Evolutionary conservation across 2,329 filamentous ascomycete genomes (phyloP).

Genomic region (Sporothrix euskadiensis): DNA sequence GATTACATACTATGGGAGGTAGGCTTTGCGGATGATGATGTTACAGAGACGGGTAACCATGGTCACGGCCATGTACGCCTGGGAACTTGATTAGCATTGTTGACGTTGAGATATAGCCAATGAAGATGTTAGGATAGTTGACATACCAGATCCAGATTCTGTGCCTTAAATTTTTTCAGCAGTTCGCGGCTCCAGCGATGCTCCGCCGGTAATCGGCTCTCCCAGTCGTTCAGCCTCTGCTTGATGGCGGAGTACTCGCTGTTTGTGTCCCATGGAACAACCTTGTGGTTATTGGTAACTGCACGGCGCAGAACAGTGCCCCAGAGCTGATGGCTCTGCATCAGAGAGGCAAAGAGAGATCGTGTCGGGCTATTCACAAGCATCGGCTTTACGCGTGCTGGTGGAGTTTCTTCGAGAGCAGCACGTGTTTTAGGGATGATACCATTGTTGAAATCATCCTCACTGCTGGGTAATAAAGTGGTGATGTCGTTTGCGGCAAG

Average conservation of each 20-base stretch:
- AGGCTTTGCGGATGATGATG: conserved; percentile 57
- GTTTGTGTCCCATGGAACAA: conserved; percentile 48
- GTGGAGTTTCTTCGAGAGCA: conserved; percentile 55
- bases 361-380: conserved; percentile 48
- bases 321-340: conserved; percentile 59
- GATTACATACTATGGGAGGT: conserved; percentile 59
- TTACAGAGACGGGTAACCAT: conserved; percentile 59
- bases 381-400: conserved; percentile 49
- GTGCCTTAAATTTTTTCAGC: conserved; percentile 49
- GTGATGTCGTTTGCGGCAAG: conserved; percentile 57
- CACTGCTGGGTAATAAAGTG: conserved; percentile 54
- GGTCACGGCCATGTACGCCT: conserved; percentile 58
- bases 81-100: too few species aligned
- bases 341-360: conserved; percentile 57
- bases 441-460: conserved; percentile 53
- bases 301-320: conserved; percentile 53
- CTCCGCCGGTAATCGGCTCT: conserved; percentile 48
- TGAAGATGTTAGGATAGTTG: not conserved
- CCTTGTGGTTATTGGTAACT: conserved; percentile 47
- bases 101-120: not conserved
- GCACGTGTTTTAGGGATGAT: conserved; percentile 52
- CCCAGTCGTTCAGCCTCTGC: conserved; percentile 50
- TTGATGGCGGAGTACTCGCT: conserved; percentile 53
- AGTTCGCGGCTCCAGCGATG: conserved; percentile 50
- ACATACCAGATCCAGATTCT: conserved; percentile 51